Conservation (phyloP, 257 asterid species). For the Scutellaria minor region DNA sequence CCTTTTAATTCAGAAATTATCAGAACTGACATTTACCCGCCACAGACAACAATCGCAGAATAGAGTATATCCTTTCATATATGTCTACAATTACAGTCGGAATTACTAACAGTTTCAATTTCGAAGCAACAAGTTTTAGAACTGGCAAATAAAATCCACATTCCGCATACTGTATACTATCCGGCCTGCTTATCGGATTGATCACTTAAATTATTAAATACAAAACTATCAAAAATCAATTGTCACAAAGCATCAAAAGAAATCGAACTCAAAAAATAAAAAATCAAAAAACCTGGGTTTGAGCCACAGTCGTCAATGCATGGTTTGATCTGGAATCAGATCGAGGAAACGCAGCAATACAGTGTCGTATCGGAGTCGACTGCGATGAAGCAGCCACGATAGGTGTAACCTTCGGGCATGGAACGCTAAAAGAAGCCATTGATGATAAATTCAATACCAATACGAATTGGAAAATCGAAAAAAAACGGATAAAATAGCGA, state of each 20-base stretch:
- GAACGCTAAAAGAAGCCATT: constrained; percentile 60
- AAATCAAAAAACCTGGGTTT: constrained; percentile 28
- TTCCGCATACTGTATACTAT: background rate
- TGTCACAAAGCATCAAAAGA: background rate
- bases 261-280: background rate
- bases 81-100: background rate
- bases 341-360: constrained; percentile 45
- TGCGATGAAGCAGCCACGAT: constrained; percentile 44
- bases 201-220: background rate
- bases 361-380: constrained; percentile 31
- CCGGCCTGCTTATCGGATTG: too few species aligned
- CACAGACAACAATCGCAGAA: background rate
- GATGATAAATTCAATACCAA: constrained; percentile 17
- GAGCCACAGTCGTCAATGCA: constrained; percentile 21
- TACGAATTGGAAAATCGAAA: background rate
- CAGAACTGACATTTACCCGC: constrained; percentile 7
- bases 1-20: background rate
- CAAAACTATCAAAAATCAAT: background rate
- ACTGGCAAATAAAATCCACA: background rate
- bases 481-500: background rate
- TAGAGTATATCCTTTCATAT: background rate
- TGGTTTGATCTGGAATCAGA: constrained; percentile 38
- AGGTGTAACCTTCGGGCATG: constrained; percentile 52
- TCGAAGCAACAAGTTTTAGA: background rate
- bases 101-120: background rate